A percentile compares a stretch with the other conserved stretches of the same genome.
phyloP scores from a whole-genome alignment of 352 stramenopile species.

The Globisporangium yorkense region DNA sequence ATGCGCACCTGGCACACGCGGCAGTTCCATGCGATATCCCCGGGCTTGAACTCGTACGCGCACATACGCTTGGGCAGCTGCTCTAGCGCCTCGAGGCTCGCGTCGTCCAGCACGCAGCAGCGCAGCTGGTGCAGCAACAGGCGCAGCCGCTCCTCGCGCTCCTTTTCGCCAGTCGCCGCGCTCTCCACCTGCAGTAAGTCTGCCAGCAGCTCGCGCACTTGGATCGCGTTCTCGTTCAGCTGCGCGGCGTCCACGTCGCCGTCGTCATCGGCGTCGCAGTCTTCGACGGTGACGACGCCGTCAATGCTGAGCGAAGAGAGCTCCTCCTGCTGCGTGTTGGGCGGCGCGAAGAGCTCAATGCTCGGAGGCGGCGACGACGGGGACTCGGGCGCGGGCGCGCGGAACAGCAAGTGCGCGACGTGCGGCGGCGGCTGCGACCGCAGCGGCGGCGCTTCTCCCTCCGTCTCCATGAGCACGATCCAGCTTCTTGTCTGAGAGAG shows the following conservation, averaged over 20 bases:
- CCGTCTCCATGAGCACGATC: background rate
- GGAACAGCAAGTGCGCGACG: background rate
- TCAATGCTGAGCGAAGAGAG: background rate
- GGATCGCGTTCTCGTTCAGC: constrained; percentile 15
- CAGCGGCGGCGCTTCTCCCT: background rate
- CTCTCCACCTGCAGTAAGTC: constrained; percentile 13
- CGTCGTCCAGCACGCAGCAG: constrained; percentile 51
- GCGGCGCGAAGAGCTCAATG: constrained; percentile 15
- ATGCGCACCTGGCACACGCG: constrained; percentile 69
- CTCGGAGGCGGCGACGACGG: constrained; percentile 7
- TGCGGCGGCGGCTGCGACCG: background rate
- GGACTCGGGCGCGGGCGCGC: background rate
- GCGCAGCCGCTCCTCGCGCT: constrained; percentile 43
- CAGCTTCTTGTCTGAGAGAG: too few species aligned
- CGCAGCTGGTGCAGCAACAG: constrained; percentile 46
- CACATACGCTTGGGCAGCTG: constrained; percentile 85
- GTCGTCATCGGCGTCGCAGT: background rate
- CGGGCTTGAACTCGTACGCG: constrained; percentile 91
- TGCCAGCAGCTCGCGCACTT: constrained; percentile 15
- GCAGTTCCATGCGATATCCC: constrained; percentile 98
- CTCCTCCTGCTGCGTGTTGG: constrained; percentile 12
- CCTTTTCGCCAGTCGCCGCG: constrained; percentile 35
- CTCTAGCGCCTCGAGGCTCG: constrained; percentile 35
- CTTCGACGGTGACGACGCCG: background rate
- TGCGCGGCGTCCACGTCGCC: constrained; percentile 4